Conservation (phyloP, 352 stramenopile species). For the Pythium coloratum region DNA sequence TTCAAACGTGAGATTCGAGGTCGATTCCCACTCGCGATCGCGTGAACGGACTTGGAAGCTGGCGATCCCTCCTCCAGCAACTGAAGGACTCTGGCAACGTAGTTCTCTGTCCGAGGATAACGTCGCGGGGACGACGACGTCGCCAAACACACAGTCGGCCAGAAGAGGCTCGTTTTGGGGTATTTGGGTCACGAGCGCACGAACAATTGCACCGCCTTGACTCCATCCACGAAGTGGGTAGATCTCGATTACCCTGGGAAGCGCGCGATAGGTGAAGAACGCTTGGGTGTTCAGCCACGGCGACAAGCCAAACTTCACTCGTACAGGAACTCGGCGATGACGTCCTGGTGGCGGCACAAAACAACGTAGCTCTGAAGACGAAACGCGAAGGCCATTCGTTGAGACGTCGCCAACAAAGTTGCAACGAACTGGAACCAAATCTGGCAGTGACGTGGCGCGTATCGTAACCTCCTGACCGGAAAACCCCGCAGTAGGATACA, state of each 20-base stretch:
- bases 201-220: slow-evolving; percentile 9
- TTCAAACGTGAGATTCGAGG: slow-evolving; percentile 13
- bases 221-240: slow-evolving; percentile 21
- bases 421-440: slow-evolving; percentile 3
- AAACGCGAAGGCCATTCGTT: neutral
- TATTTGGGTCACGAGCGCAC: slow-evolving; percentile 15
- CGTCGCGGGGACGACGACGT: slow-evolving; percentile 2
- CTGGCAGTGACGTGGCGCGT: neutral
- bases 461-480: slow-evolving; percentile 8
- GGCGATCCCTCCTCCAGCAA: neutral
- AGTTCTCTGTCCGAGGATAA: slow-evolving; percentile 15
- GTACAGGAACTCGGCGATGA: slow-evolving; percentile 4
- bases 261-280: slow-evolving; percentile 16
- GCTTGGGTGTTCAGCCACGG: slow-evolving; percentile 18
- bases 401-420: slow-evolving; percentile 3
- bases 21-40: slow-evolving; percentile 16
- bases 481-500: slow-evolving; percentile 4
- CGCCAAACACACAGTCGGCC: slow-evolving; percentile 27
- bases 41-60: slow-evolving; percentile 10
- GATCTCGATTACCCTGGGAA: slow-evolving; percentile 18
- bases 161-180: neutral
- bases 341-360: slow-evolving; percentile 11
- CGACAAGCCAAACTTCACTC: slow-evolving; percentile 18
- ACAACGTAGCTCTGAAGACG: slow-evolving; percentile 17
- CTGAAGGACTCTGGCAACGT: slow-evolving; percentile 9